Conservation (phyloP, 345 rosid species). For the Crucihimalaya himalaica region DNA sequence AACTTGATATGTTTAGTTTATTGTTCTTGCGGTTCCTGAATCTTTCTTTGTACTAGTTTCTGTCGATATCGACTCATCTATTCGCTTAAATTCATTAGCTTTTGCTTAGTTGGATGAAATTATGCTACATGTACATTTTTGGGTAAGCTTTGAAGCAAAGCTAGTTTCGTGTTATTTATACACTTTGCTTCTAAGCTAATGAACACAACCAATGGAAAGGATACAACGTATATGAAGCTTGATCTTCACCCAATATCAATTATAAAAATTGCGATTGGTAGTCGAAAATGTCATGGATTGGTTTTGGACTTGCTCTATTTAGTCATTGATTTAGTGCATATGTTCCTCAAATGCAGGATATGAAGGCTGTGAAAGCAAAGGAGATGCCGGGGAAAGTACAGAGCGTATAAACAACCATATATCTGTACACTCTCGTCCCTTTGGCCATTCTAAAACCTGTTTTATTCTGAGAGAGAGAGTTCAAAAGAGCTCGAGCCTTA, state of each 20-base stretch:
- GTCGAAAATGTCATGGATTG: neutral
- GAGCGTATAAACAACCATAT: conserved; percentile 29
- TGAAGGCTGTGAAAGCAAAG: conserved; percentile 22
- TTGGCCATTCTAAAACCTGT: conserved; percentile 21
- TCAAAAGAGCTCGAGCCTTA: conserved; percentile 9
- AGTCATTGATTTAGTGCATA: conserved; percentile 6
- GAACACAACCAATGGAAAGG: neutral
- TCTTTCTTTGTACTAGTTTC: conserved; percentile 7
- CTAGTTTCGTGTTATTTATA: neutral
- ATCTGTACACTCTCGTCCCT: neutral
- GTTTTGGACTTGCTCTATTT: conserved; percentile 7
- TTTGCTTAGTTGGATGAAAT: neutral
- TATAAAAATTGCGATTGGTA: neutral
- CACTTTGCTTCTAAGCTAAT: conserved; percentile 19
- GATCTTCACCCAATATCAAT: neutral
- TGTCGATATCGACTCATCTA: neutral
- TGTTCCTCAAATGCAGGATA: conserved; percentile 31
- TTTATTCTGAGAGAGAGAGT: conserved; percentile 13
- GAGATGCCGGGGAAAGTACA: conserved; percentile 39
- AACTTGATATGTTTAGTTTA: neutral
- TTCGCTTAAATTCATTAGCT: neutral
- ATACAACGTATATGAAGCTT: neutral
- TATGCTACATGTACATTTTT: conserved; percentile 7
- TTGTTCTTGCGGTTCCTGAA: neutral
- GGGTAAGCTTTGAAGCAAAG: conserved; percentile 23